Evolutionary conservation across 108 stramenopile genomes (phyloP), one percentile per base, ranked within the genome.

Genomic region (Fistulifera solaris): DNA sequence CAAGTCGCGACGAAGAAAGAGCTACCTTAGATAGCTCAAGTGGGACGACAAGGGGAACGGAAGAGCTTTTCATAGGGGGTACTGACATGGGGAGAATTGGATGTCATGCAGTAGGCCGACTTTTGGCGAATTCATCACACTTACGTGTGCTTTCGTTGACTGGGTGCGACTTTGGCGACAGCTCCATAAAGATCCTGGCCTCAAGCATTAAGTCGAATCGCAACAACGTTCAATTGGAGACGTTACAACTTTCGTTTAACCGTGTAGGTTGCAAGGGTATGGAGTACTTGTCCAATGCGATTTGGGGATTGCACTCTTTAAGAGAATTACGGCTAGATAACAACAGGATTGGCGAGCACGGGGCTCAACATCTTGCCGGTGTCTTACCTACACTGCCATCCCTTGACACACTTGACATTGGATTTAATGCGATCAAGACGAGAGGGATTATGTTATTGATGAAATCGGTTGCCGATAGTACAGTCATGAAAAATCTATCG

Each of bases 271-370:
- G 80, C 55, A 72, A 75, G 43, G 84, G 88, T 10, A 57, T 89
- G 4, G 88, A 89, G 58, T 55, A 72, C 7, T 59, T 89, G 21
- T 78, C 68, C 68, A 85, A 89, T 66, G 81, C 84, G 3, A 56
- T 89, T 25, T 89, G 84, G 84, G 88, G 81, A 63, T 81, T 77
- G 2, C 66, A 57, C 58, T 78, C 84, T 16, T 65, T 89, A 1
- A 69, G 67, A 49, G 84, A 89, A 57, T 70, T 89, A 12, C 78
- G 72, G 52, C 48, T 89, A n/a, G 88, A 89, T 54, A 89, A 89
- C 61, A 89, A 89, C 54, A 58, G 73, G 49, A 85, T 89, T 48
- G 75, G 81, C 23, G 88, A 85, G 51, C 72, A 82, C 19, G 88
- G 88, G 16, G 88, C 83, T 1, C 73, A 75, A 25, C 83, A 83